Evolutionary conservation across 768 basidiomycete genomes (phyloP).

Genomic region (Pholiota conissans): DNA sequence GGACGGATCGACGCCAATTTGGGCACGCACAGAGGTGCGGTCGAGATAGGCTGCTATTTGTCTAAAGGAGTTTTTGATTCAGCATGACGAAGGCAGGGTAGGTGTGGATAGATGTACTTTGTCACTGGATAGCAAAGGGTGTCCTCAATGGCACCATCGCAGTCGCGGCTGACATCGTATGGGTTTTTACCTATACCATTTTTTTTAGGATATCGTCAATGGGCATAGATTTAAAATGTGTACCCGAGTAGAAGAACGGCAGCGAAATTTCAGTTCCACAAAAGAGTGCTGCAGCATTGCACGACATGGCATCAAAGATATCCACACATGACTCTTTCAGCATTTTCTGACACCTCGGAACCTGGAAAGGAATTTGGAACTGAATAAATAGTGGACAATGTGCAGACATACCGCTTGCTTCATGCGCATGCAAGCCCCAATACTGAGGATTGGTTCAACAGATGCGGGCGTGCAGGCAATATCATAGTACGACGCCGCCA

Average conservation of each 20-base stretch:
- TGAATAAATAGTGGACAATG: too few relatives aligned
- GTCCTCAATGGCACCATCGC: constrained; percentile 45
- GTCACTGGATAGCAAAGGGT: constrained; percentile 63
- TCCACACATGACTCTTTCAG: not conserved
- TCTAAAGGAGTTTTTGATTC: constrained; percentile 27
- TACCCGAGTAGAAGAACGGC: not conserved
- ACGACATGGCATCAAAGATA: not conserved
- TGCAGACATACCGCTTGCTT: constrained; percentile 52
- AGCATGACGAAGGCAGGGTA: not conserved
- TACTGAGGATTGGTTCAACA: constrained; percentile 46
- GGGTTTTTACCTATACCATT: constrained; percentile 43
- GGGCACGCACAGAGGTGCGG: constrained; percentile 48
- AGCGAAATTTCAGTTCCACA: not conserved
- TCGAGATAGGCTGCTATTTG: constrained; percentile 63
- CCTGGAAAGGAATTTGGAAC: too few relatives aligned
- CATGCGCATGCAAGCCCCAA: constrained; percentile 55
- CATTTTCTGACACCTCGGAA: constrained; percentile 5
- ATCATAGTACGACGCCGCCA: constrained; percentile 40
- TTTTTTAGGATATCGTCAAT: not conserved
- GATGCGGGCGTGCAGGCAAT: constrained; percentile 57
- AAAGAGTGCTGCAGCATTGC: not conserved
- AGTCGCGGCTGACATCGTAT: constrained; percentile 69
- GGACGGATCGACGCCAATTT: constrained; percentile 62
- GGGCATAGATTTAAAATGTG: too few relatives aligned
- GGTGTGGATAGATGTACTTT: constrained; percentile 16